A percentile compares a stretch with the other conserved stretches of the same genome.
These are phyloP conservation scores for Laburnicola sp. DNA, from an alignment of 2,329 filamentous ascomycete species.

Conservation along the genomic window DNA sequence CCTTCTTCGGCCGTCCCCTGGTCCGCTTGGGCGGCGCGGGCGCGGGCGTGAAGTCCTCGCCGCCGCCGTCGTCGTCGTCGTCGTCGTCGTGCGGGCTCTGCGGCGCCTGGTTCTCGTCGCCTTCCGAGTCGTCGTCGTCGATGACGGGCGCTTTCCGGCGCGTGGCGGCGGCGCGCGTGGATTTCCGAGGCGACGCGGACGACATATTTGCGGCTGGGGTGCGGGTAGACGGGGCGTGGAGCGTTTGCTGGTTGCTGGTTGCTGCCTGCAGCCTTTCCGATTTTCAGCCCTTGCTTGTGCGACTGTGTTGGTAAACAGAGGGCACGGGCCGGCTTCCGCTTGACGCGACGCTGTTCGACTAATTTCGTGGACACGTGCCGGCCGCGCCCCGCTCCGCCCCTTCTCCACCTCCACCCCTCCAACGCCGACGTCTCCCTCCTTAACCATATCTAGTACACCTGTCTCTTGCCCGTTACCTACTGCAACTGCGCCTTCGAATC, in stretches of 20 bases:
- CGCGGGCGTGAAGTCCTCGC: constrained; percentile 72
- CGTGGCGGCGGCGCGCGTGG: constrained; percentile 62
- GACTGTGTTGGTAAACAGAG: constrained; percentile 5
- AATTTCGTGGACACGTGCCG: no score
- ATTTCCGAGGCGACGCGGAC: constrained; percentile 53
- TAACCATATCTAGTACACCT: no score
- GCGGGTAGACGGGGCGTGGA: neutral
- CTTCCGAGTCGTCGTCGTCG: constrained; percentile 74
- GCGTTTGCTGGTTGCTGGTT: neutral
- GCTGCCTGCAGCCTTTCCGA: no score
- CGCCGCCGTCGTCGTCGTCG: constrained; percentile 73
- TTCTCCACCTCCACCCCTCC: no score
- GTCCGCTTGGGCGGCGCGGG: constrained; percentile 65
- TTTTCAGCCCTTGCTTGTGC: neutral
- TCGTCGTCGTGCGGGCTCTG: constrained; percentile 62
- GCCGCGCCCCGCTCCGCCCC: no score
- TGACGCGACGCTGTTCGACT: neutral
- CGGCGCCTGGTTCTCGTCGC: constrained; percentile 70
- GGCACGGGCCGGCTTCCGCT: neutral
- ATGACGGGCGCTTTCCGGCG: constrained; percentile 70
- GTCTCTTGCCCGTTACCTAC: no score
- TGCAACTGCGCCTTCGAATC: no score
- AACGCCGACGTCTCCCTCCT: no score
- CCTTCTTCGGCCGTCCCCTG: constrained; percentile 55
- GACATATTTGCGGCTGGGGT: constrained; percentile 41